phyloP scores from a whole-genome alignment of 2,329 filamentous ascomycete genomes.

The Fusarium albidum region DNA sequence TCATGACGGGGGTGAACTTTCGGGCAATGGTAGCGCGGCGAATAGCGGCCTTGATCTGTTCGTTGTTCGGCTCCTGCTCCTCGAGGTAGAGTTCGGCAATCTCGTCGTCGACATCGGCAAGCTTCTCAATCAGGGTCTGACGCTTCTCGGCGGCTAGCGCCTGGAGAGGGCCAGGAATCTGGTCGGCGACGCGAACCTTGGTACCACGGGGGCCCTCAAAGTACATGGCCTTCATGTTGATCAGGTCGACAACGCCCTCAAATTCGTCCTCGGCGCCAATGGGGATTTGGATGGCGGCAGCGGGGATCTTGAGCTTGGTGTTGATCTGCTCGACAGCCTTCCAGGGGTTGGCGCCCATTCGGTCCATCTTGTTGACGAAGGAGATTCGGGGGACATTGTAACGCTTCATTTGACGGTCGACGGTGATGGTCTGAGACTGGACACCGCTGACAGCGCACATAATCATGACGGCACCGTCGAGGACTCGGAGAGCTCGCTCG shows the following conservation, averaged over 20 bases:
- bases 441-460: conserved; percentile 97
- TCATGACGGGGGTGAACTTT: conserved; percentile 94
- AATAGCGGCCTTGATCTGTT: conserved; percentile 92
- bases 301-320: conserved; percentile 90
- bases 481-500: conserved; percentile 89
- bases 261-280: conserved; percentile 94
- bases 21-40: conserved; percentile 86
- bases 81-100: conserved; percentile 96
- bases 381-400: conserved; percentile 96
- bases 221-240: conserved; percentile 92
- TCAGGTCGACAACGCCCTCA: conserved; percentile 89
- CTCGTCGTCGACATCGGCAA: conserved; percentile 97
- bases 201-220: conserved; percentile 87
- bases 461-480: conserved; percentile 98
- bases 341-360: conserved; percentile 98
- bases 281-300: conserved; percentile 92
- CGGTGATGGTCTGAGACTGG: conserved; percentile 97
- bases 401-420: conserved; percentile 97
- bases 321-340: conserved; percentile 98
- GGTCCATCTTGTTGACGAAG: conserved; percentile 99
- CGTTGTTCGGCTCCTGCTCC: conserved; percentile 78
- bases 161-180: conserved; percentile 82
- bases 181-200: conserved; percentile 76
- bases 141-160: conserved; percentile 84
- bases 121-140: conserved; percentile 86